phyloP scores from a whole-genome alignment of 768 basidiomycete genomes.

The Tricholoma sp. region DNA sequence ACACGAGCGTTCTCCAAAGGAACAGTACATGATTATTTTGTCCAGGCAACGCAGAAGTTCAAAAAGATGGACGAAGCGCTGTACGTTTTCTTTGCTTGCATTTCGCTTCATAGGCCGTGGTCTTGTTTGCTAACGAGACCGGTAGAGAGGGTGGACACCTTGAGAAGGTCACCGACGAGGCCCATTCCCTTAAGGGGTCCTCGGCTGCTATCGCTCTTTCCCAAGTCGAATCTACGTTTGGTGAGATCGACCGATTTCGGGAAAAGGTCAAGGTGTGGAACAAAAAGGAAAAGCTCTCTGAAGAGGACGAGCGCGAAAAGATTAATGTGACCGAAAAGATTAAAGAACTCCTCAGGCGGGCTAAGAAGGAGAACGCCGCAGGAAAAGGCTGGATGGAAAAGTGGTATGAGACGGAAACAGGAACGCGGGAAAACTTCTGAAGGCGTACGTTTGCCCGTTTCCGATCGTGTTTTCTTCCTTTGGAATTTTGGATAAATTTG shows the following conservation, averaged over 20 bases:
- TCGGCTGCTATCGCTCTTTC: constrained; percentile 88
- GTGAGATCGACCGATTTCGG: constrained; percentile 87
- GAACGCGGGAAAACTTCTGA: background rate
- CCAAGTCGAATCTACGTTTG: constrained; percentile 81
- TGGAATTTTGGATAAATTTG: background rate
- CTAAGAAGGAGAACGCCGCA: constrained; percentile 61
- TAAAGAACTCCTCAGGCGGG: constrained; percentile 45
- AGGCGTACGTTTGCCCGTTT: background rate
- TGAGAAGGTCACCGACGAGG: constrained; percentile 59
- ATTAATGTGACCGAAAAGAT: constrained; percentile 51
- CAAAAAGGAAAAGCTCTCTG: constrained; percentile 36
- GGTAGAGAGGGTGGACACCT: constrained; percentile 57
- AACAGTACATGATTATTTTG: constrained; percentile 79
- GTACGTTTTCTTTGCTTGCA: constrained; percentile 44
- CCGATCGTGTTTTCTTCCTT: background rate
- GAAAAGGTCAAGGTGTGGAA: constrained; percentile 54
- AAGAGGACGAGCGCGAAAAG: constrained; percentile 47
- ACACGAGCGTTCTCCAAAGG: constrained; percentile 64
- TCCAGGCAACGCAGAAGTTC: constrained; percentile 76
- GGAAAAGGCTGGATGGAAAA: constrained; percentile 67
- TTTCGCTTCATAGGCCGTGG: background rate
- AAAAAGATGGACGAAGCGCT: constrained; percentile 69
- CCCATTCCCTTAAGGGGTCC: constrained; percentile 97
- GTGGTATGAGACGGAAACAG: constrained; percentile 22
- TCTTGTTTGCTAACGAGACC: background rate